Base-by-base conservation (phyloP, 345 rosid species). In the Kandelia obovata region DNA sequence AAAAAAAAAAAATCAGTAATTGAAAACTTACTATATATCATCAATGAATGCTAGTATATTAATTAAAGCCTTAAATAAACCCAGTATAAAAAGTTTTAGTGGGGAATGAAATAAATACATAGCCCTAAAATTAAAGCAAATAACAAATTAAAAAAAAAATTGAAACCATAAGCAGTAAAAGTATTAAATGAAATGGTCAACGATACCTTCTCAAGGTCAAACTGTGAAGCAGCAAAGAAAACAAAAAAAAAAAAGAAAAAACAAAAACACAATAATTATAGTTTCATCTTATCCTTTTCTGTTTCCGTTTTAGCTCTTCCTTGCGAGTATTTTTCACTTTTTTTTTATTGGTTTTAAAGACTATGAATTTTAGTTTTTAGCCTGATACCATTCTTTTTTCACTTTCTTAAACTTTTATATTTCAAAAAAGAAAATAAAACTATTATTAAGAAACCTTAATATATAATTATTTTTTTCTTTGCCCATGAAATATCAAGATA, bases 221-320 rank as follows among this genome's bases (percentile, higher is more conserved):
- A 16, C 4, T 4, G 8, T 35, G 20, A 1, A 21, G 46, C 31
- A 39, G n/a, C 8, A 62, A 5, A 7, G 17, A 35, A 16, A 25
- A 69, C 35, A 28, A 55, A 13, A 57, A 65, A 68, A 21, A 21
- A 21, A 21, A 21, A 21, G 21, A 21, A 21, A 21, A 21, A 21
- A 21, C 21, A 21, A 21, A 21, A 21, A 21, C 21, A 21, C 21
- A 21, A 21, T 49, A 71, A 58, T 68, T 62, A 30, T 30, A 30
- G 31, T 30, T 30, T 30, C 31, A 30, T 30, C 31, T 30, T 30
- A 30, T 80, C 83, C 79, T 23, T 82, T 75, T 86, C 82, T 21
- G 31, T 30, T 30, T 2, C 2, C 66, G 83, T 66, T 81, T 66
- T 78, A 79, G 82, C 71, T 75, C 70, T 30, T 30, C 31, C 31